Conservation (phyloP, 2,329 filamentous ascomycete species). For the Fusarium veterinarium region DNA sequence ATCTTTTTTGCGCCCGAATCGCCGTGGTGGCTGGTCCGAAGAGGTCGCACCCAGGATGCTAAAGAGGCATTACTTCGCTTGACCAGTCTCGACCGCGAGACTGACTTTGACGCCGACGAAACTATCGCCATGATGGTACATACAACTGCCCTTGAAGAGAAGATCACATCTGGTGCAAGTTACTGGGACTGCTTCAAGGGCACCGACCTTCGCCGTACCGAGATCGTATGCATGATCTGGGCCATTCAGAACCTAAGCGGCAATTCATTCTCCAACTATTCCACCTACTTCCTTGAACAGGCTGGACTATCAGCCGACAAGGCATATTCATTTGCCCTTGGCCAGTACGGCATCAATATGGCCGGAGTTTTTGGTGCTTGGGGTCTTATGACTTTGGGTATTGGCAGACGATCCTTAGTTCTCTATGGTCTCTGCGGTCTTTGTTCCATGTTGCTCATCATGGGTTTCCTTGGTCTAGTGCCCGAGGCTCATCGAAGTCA, state of each 20-base stretch:
- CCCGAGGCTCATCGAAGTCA: slow-evolving; percentile 67
- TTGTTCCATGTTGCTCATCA: slow-evolving; percentile 80
- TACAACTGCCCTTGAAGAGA: slow-evolving; percentile 83
- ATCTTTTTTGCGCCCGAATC: slow-evolving; percentile 77
- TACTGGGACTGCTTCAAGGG: slow-evolving; percentile 90
- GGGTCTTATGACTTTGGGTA: slow-evolving; percentile 79
- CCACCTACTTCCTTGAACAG: slow-evolving; percentile 71
- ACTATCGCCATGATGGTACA: slow-evolving; percentile 94
- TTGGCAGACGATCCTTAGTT: slow-evolving; percentile 82
- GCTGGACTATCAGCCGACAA: slow-evolving; percentile 64
- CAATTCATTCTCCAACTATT: slow-evolving; percentile 74
- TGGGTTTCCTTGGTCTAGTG: slow-evolving; percentile 85
- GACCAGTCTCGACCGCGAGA: slow-evolving; percentile 71
- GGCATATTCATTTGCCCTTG: slow-evolving; percentile 71
- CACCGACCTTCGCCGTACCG: slow-evolving; percentile 80
- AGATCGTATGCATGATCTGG: slow-evolving; percentile 73
- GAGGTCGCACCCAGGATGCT: slow-evolving; percentile 71
- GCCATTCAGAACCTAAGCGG: slow-evolving; percentile 73
- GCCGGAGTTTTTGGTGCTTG: slow-evolving; percentile 84
- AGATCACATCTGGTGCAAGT: slow-evolving; percentile 77
- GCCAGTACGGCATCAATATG: slow-evolving; percentile 79
- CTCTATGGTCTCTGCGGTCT: slow-evolving; percentile 79
- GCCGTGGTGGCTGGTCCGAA: slow-evolving; percentile 81
- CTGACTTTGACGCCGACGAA: slow-evolving; percentile 83
- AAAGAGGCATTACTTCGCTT: slow-evolving; percentile 74